phyloP scores from a whole-genome alignment of 352 stramenopile species.

The Phytopythium cucurbitacearum region DNA sequence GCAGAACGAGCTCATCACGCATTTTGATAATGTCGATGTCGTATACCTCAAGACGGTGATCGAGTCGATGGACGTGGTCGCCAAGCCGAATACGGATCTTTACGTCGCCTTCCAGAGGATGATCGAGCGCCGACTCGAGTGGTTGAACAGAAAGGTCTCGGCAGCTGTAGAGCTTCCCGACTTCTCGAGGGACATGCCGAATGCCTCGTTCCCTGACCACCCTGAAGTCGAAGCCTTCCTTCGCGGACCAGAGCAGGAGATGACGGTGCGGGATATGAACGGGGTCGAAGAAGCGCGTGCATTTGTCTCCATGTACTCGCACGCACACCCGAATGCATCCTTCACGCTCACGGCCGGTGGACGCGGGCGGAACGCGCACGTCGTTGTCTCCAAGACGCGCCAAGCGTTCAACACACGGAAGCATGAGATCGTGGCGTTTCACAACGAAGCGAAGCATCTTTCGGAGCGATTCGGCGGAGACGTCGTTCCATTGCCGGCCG shows the following conservation, averaged over 20 bases:
- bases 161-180: background rate
- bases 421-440: constrained; percentile 1
- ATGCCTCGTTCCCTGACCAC: constrained; percentile 7
- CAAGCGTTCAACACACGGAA: constrained; percentile 3
- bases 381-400: constrained; percentile 15
- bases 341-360: constrained; percentile 13
- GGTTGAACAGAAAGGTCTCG: constrained; percentile 3
- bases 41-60: background rate
- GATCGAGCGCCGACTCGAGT: background rate
- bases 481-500: background rate
- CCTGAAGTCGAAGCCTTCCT: constrained; percentile 14
- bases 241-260: constrained; percentile 6
- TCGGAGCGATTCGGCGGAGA: background rate
- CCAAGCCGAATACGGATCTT: background rate
- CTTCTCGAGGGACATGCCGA: constrained; percentile 12
- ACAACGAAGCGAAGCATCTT: constrained; percentile 8
- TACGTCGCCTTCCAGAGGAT: background rate
- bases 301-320: background rate
- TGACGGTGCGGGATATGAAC: constrained; percentile 6
- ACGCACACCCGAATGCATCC: background rate
- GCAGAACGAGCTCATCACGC: background rate
- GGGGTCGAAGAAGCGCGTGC: constrained; percentile 3
- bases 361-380: constrained; percentile 8
- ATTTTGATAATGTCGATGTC: constrained; percentile 1
- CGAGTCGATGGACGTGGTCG: background rate